A percentile compares a stretch with the other conserved stretches of the same genome.
phyloP scores from a whole-genome alignment of 2,329 filamentous ascomycete genomes.

The Arthrobotrys sphaeroides region DNA sequence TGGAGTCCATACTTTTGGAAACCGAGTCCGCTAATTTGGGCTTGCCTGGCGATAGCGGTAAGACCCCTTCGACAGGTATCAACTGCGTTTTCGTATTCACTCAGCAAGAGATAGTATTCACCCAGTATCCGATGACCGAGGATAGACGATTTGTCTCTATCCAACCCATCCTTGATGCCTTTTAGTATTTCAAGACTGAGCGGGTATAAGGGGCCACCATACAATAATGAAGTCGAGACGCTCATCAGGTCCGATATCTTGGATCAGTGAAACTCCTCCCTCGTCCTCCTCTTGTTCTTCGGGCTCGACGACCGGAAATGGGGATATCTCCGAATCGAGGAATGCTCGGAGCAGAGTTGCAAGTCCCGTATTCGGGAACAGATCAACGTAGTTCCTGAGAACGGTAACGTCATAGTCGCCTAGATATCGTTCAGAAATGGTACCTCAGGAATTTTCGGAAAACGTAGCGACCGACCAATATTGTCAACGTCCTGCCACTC shows the following conservation, averaged over 20 bases:
- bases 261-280: conserved; percentile 70
- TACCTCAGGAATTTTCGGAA: neutral
- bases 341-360: conserved; percentile 83
- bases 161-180: conserved; percentile 62
- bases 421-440: conserved; percentile 32
- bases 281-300: conserved; percentile 62
- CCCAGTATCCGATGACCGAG: conserved; percentile 84
- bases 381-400: conserved; percentile 80
- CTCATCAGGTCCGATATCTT: conserved; percentile 65
- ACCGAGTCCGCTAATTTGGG: conserved; percentile 72
- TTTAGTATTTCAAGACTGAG: neutral
- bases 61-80: conserved; percentile 81
- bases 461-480: conserved; percentile 62
- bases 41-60: conserved; percentile 69
- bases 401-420: conserved; percentile 79
- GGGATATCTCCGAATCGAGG: conserved; percentile 82
- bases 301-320: conserved; percentile 69
- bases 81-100: conserved; percentile 83
- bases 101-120: conserved; percentile 82
- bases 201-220: neutral
- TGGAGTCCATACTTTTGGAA: conserved; percentile 63
- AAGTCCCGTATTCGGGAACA: conserved; percentile 86
- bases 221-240: conserved; percentile 57
- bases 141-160: conserved; percentile 70
- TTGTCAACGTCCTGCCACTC: conserved; percentile 86